Percentiles rank a stretch among this genome's conserved stretches.
phyloP scores from a whole-genome alignment of 192 early-diverging fungal genomes.

The Lunasporangiospora selenospora region DNA sequence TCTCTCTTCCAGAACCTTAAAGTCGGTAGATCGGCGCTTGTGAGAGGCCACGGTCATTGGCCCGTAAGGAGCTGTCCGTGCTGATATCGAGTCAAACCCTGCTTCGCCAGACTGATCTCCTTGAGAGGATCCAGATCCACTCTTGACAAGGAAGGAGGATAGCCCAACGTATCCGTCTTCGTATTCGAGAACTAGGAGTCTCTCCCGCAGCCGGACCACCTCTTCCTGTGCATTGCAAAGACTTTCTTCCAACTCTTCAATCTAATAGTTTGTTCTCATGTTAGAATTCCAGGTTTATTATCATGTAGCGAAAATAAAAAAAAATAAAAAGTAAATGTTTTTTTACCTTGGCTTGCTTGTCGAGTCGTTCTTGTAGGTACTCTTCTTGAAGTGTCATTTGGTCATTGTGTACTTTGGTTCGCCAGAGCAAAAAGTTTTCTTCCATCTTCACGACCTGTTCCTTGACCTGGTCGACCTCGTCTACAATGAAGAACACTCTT shows the following conservation, averaged over 20 bases:
- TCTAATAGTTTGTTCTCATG: too few relatives aligned
- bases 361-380: slow-evolving; percentile 20
- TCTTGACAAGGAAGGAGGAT: slow-evolving; percentile 4
- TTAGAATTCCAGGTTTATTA: too few relatives aligned
- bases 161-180: slow-evolving; percentile 34
- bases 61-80: too few relatives aligned
- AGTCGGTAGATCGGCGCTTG: slow-evolving; percentile 34
- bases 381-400: slow-evolving; percentile 27
- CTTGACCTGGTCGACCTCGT: slow-evolving; percentile 18
- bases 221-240: slow-evolving; percentile 25
- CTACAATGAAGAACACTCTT: slow-evolving; percentile 4
- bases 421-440: slow-evolving; percentile 38
- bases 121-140: too few relatives aligned
- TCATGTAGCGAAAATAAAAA: background rate
- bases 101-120: too few relatives aligned
- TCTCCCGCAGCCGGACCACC: slow-evolving; percentile 15
- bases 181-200: slow-evolving; percentile 35
- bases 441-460: slow-evolving; percentile 34
- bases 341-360: slow-evolving; percentile 26
- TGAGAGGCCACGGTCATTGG: slow-evolving; percentile 32
- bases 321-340: background rate
- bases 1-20: slow-evolving; percentile 11
- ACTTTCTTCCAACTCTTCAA: slow-evolving; percentile 31
- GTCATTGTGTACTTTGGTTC: slow-evolving; percentile 31
- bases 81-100: too few relatives aligned